Conservation (phyloP, 768 basidiomycete species). For the Kwoniella newhampshirensis region DNA sequence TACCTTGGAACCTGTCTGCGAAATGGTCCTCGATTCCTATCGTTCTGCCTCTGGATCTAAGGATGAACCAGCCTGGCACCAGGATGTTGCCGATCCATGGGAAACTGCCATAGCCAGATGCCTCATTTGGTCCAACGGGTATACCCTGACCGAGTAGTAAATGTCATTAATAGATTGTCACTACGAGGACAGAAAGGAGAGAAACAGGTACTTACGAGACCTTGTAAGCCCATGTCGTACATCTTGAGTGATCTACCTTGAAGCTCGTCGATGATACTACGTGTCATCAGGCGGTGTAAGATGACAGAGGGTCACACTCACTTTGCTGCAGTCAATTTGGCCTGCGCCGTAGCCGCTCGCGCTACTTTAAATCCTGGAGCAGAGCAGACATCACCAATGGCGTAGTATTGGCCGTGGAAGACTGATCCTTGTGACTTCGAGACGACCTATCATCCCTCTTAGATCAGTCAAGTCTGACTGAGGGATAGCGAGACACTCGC, state of each 20-base stretch:
- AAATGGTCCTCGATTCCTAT: conserved; percentile 73
- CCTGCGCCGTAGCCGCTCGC: conserved; percentile 27
- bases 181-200: not conserved
- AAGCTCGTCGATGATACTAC: conserved; percentile 35
- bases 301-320: conserved; percentile 10
- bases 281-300: not conserved
- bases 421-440: conserved; percentile 11
- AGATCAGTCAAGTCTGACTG: not conserved
- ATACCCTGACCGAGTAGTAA: conserved; percentile 16
- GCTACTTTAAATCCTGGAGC: conserved; percentile 47
- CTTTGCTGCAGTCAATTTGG: conserved; percentile 28
- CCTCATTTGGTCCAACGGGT: conserved; percentile 28
- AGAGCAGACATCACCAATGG: conserved; percentile 45
- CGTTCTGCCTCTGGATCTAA: conserved; percentile 81
- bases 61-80: conserved; percentile 90
- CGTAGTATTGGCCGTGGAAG: conserved; percentile 38
- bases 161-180: not conserved
- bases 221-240: conserved; percentile 63
- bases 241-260: conserved; percentile 23
- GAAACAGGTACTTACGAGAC: conserved; percentile 63
- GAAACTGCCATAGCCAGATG: conserved; percentile 26
- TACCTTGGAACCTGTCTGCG: conserved; percentile 67
- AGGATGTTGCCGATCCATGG: conserved; percentile 83
- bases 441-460: not conserved
- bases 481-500: not conserved